phyloP scores from a whole-genome alignment of 2,329 filamentous ascomycete genomes.

The Nigrospora sphaerica region DNA sequence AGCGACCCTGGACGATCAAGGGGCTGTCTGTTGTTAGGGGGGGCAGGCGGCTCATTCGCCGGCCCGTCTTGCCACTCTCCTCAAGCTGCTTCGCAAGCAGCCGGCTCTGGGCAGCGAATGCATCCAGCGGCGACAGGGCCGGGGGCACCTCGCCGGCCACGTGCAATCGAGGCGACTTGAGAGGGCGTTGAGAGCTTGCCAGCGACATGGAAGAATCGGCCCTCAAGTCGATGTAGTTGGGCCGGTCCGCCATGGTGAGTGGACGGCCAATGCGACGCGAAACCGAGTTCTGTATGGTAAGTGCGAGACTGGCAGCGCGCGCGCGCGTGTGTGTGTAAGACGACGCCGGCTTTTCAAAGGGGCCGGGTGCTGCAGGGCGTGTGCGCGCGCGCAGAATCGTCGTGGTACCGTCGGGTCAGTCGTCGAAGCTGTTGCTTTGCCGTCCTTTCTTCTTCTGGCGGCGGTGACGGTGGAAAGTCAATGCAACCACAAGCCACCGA shows the following conservation, averaged over 20 bases:
- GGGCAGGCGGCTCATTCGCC: constrained; percentile 77
- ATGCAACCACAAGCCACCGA: no score
- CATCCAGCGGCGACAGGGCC: constrained; percentile 88
- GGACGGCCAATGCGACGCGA: not conserved
- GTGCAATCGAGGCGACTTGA: constrained; percentile 68
- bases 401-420: no score
- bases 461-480: no score
- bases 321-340: no score
- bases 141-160: constrained; percentile 78
- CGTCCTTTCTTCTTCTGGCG: no score
- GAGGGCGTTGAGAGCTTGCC: constrained; percentile 40
- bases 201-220: constrained; percentile 47
- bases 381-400: no score
- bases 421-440: no score
- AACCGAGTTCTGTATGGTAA: no score
- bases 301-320: no score
- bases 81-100: constrained; percentile 82
- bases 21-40: constrained; percentile 79
- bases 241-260: constrained; percentile 45
- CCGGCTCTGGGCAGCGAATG: constrained; percentile 86
- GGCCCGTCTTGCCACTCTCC: constrained; percentile 65
- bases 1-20: constrained; percentile 64
- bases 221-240: constrained; percentile 52
- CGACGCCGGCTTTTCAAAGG: no score
- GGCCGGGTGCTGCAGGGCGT: no score